Conservation (phyloP, 2,329 filamentous ascomycete species). For the Trichoderma breve region DNA sequence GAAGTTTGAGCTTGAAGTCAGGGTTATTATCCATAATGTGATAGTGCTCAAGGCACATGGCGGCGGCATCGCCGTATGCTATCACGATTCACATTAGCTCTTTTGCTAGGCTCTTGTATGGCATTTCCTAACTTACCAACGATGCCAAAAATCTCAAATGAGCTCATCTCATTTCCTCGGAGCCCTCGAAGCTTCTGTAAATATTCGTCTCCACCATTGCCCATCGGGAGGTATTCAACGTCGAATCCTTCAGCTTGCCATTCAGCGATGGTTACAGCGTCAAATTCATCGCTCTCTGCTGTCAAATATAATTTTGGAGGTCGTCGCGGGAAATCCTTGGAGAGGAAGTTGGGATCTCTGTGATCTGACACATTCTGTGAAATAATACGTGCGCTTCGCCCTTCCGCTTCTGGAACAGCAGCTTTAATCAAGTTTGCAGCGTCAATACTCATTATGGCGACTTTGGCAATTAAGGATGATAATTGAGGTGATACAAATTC, state of each 20-base stretch:
- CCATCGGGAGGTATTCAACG: constrained; percentile 43
- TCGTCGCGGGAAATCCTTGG: constrained; percentile 37
- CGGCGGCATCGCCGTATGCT: constrained; percentile 46
- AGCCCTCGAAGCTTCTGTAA: constrained; percentile 35
- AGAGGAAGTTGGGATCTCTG: constrained; percentile 43
- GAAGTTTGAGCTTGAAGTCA: constrained; percentile 41
- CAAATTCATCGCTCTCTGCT: constrained; percentile 43
- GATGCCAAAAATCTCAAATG: constrained; percentile 45
- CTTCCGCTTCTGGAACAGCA: constrained; percentile 33
- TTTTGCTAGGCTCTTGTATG: no score
- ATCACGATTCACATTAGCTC: neutral
- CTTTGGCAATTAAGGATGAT: neutral
- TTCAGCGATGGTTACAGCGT: constrained; percentile 35
- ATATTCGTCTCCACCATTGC: constrained; percentile 36
- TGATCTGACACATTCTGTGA: constrained; percentile 37
- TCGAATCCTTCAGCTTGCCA: constrained; percentile 46
- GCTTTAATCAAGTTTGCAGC: constrained; percentile 33
- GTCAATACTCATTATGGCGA: constrained; percentile 29
- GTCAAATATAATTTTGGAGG: constrained; percentile 44
- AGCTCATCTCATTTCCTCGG: constrained; percentile 34
- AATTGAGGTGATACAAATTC: neutral
- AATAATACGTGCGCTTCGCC: constrained; percentile 32
- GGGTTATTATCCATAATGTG: constrained; percentile 45
- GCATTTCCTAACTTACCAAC: constrained; percentile 33
- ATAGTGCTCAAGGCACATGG: constrained; percentile 44